Percentiles rank a stretch among this genome's conserved stretches.
Conservation (phyloP, 202 grass and related monocot species). For the Thinopyrum obtusiflorum region DNA sequence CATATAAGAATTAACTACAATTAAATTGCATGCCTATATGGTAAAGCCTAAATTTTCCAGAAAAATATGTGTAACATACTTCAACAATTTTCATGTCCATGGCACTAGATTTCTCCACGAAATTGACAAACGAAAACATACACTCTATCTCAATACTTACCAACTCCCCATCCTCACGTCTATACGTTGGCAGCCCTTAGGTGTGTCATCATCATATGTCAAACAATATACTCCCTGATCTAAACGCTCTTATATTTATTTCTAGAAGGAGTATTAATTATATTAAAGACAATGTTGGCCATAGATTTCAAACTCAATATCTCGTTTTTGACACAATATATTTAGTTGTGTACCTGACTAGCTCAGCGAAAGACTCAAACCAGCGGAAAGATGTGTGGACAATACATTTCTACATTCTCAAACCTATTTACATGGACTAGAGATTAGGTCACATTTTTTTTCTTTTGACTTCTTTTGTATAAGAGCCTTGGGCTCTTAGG, state of each 20-base stretch:
- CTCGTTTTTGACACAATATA: no score
- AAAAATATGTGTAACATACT: neutral
- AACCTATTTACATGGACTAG: neutral
- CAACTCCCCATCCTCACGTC: neutral
- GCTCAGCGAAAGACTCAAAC: neutral
- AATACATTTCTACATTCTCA: neutral
- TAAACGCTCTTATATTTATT: no score
- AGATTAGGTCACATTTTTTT: neutral
- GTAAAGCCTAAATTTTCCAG: no score
- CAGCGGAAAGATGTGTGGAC: neutral
- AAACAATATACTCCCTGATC: neutral
- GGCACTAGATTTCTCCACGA: neutral
- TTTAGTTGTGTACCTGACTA: neutral
- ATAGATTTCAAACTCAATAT: neutral
- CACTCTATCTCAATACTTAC: neutral
- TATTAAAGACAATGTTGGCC: neutral
- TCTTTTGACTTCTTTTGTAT: no score
- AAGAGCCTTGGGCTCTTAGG: no score
- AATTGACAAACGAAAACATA: neutral
- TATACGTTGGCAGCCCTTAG: neutral
- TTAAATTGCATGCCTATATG: no score
- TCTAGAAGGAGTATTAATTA: neutral
- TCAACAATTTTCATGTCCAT: neutral
- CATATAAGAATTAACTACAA: no score
- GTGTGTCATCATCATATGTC: neutral